Evolutionary conservation across 352 stramenopile species (phyloP).

Genomic region (Globisporangium solare): DNA sequence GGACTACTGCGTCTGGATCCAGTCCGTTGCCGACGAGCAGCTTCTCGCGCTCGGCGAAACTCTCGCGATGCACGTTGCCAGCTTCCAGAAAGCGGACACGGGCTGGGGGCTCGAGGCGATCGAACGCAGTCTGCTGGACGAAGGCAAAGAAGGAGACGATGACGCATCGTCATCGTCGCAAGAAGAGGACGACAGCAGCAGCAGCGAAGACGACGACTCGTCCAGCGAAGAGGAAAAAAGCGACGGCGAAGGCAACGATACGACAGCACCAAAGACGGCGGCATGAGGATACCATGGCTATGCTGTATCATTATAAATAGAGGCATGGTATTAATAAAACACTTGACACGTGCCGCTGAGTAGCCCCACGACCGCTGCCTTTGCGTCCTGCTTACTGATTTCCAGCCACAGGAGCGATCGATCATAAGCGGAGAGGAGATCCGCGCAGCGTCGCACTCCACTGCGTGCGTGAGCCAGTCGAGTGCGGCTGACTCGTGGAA

Average conservation of each 20-base stretch:
- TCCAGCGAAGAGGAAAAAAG: constrained; percentile 24
- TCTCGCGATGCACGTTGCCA: constrained; percentile 21
- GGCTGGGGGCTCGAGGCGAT: constrained; percentile 78
- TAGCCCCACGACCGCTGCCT: no score
- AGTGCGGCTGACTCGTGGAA: constrained; percentile 8
- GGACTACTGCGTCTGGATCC: constrained; percentile 90
- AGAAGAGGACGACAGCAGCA: constrained; percentile 10
- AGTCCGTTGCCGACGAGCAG: constrained; percentile 50
- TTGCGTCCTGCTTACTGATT: not conserved
- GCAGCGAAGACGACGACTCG: constrained; percentile 16
- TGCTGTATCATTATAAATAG: constrained; percentile 14
- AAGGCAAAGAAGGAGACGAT: constrained; percentile 17
- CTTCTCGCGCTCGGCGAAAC: constrained; percentile 33
- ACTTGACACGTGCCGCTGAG: not conserved
- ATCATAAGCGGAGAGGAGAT: constrained; percentile 22
- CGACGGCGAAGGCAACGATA: constrained; percentile 16
- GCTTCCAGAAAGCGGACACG: constrained; percentile 61
- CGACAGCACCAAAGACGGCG: not conserved
- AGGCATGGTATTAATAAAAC: constrained; percentile 7
- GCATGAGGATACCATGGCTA: not conserved
- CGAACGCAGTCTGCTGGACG: constrained; percentile 50
- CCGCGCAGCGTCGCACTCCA: constrained; percentile 9
- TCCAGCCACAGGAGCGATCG: not conserved
- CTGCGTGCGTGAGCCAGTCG: not conserved
- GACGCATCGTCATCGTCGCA: constrained; percentile 4